Percentiles rank a stretch among this genome's conserved stretches.
These are phyloP conservation scores for Aquilaria yunnanensis DNA, from an alignment of 345 rosid genomes.

Conservation along the genomic window DNA sequence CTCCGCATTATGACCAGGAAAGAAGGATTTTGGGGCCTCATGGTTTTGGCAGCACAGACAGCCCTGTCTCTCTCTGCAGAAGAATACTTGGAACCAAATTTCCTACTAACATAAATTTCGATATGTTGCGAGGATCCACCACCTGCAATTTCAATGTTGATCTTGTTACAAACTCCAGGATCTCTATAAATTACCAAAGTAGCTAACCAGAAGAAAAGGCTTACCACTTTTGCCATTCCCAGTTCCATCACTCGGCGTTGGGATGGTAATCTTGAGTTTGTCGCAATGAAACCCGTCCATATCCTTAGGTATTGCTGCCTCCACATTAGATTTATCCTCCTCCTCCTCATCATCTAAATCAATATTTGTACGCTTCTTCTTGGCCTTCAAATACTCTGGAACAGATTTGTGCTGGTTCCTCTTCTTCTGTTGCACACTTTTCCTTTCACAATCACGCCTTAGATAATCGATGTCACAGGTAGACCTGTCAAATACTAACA, in stretches of 20 bases:
- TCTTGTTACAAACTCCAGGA: not conserved
- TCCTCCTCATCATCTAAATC: too few species aligned
- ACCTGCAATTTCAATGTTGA: not conserved
- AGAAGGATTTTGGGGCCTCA: slow-evolving; percentile 31
- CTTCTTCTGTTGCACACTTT: too few species aligned
- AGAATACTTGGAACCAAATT: not conserved
- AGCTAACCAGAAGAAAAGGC: slow-evolving; percentile 4
- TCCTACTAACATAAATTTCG: slow-evolving; percentile 11
- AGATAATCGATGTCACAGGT: slow-evolving; percentile 33
- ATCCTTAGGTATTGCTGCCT: slow-evolving; percentile 4
- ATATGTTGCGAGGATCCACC: not conserved
- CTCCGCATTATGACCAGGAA: slow-evolving; percentile 24
- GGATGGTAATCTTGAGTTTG: not conserved
- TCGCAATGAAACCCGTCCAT: slow-evolving; percentile 2
- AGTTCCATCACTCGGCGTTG: not conserved
- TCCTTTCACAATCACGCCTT: too few species aligned
- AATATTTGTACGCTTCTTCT: too few species aligned
- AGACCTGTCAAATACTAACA: slow-evolving; percentile 26
- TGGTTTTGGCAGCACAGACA: slow-evolving; percentile 23
- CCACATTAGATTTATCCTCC: too few species aligned
- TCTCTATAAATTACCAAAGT: not conserved
- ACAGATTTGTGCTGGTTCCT: not conserved
- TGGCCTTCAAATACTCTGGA: too few species aligned
- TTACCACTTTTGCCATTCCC: slow-evolving; percentile 18
- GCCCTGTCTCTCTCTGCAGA: slow-evolving; percentile 28